These are phyloP conservation scores for Metschnikowia koreensis DNA, from an alignment of 805 yeast genomes.

Conservation along the genomic window DNA sequence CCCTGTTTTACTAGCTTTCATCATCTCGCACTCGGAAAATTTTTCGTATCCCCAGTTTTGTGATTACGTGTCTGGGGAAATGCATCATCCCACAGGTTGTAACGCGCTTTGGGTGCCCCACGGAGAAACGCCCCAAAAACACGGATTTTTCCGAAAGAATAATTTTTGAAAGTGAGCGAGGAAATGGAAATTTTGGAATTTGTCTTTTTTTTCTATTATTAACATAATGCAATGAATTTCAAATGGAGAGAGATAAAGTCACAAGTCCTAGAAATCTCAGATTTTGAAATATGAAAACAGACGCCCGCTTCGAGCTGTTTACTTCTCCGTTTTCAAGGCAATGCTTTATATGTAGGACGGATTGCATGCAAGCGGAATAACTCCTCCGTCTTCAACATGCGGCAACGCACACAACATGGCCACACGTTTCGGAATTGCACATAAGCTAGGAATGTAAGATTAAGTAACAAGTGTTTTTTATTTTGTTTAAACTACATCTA, in stretches of 20 bases:
- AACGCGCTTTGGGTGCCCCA: neutral
- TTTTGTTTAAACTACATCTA: no score
- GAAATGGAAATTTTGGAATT: neutral
- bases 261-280: neutral
- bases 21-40: slow-evolving; percentile 4
- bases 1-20: neutral
- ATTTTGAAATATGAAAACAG: neutral
- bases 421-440: neutral
- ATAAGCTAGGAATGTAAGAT: neutral
- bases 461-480: no score
- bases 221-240: neutral
- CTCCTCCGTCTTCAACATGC: neutral
- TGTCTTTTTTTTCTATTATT: neutral
- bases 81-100: neutral
- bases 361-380: neutral
- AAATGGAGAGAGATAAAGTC: neutral
- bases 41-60: neutral
- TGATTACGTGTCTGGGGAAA: neutral
- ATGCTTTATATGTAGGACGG: neutral
- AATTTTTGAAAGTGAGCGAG: neutral
- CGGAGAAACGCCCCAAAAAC: neutral
- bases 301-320: slow-evolving; percentile 1
- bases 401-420: neutral
- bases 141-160: neutral
- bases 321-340: neutral